A percentile compares a stretch with the other conserved stretches of the same genome.
phyloP scores from a whole-genome alignment of 2,329 filamentous ascomycete species.

The Epichloe bromicola region DNA sequence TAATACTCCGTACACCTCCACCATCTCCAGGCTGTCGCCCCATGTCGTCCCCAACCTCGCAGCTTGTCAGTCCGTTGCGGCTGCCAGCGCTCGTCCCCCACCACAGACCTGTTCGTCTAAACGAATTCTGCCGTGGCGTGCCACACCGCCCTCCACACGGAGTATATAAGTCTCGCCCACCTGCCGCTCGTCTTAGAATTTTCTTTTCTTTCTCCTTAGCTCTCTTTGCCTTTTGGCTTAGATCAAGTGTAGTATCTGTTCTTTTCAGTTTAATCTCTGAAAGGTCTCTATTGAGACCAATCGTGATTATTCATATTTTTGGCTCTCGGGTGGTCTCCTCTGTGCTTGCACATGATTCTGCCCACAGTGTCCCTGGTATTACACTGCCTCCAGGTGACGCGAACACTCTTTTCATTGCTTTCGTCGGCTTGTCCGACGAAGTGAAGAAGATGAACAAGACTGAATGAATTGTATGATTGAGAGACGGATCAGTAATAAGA shows the following conservation, averaged over 20 bases:
- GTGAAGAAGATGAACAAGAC: conserved; percentile 28
- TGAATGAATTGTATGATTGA: neutral
- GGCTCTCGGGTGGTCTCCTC: conserved; percentile 21
- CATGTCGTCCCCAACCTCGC: neutral
- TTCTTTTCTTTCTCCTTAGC: conserved; percentile 24
- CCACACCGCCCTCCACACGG: conserved; percentile 5
- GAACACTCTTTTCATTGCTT: conserved; percentile 28
- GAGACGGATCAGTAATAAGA: rapidly evolving
- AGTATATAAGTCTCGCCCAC: conserved; percentile 14
- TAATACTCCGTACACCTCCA: too few relatives aligned
- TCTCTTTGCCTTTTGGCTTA: conserved; percentile 53
- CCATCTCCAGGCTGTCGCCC: neutral
- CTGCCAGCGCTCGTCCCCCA: conserved; percentile 1
- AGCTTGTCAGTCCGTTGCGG: neutral
- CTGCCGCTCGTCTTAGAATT: conserved; percentile 9
- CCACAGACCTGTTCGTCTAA: neutral
- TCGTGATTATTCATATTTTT: conserved; percentile 69
- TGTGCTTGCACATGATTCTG: conserved; percentile 28
- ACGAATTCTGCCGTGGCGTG: conserved; percentile 6
- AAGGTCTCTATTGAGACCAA: conserved; percentile 60
- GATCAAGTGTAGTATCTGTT: conserved; percentile 96
- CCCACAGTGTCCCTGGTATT: conserved; percentile 32
- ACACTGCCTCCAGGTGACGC: conserved; percentile 33
- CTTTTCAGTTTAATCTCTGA: conserved; percentile 96
- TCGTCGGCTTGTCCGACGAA: conserved; percentile 21